A percentile compares a stretch with the other conserved stretches of the same genome.
Conservation (phyloP, 345 rosid species). For the Lepidium sativum region DNA sequence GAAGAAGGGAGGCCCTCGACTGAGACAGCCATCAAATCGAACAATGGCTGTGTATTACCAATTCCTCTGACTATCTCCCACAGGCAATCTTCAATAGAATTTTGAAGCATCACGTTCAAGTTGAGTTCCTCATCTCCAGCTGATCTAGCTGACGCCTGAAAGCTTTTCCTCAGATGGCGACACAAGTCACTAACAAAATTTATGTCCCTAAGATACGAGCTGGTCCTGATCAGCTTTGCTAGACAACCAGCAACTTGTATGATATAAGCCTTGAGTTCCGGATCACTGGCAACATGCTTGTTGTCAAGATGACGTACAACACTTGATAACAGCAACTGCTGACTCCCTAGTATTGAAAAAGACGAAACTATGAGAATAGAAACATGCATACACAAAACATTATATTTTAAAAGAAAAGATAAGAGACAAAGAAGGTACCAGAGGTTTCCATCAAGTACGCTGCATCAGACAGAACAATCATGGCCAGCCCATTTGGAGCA, state of each 20-base stretch:
- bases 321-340: conserved; percentile 62
- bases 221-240: conserved; percentile 69
- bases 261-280: conserved; percentile 58
- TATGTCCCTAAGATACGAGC: conserved; percentile 52
- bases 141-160: conserved; percentile 65
- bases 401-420: background rate
- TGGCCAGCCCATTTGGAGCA: conserved; percentile 66
- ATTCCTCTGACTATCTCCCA: conserved; percentile 84
- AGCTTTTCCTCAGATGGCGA: conserved; percentile 88
- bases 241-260: conserved; percentile 70
- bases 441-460: conserved; percentile 55
- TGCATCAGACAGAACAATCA: conserved; percentile 68
- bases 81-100: conserved; percentile 87
- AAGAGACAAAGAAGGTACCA: conserved; percentile 31
- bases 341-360: conserved; percentile 48
- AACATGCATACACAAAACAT: background rate
- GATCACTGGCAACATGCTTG: conserved; percentile 75
- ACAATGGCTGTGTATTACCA: conserved; percentile 52
- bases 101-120: conserved; percentile 60
- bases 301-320: conserved; percentile 86
- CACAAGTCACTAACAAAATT: conserved; percentile 84
- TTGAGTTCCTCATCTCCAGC: conserved; percentile 59
- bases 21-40: conserved; percentile 74
- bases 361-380: conserved; percentile 6
- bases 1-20: conserved; percentile 78